phyloP scores from a whole-genome alignment of 768 basidiomycete genomes.

The Lactarius psammicola region DNA sequence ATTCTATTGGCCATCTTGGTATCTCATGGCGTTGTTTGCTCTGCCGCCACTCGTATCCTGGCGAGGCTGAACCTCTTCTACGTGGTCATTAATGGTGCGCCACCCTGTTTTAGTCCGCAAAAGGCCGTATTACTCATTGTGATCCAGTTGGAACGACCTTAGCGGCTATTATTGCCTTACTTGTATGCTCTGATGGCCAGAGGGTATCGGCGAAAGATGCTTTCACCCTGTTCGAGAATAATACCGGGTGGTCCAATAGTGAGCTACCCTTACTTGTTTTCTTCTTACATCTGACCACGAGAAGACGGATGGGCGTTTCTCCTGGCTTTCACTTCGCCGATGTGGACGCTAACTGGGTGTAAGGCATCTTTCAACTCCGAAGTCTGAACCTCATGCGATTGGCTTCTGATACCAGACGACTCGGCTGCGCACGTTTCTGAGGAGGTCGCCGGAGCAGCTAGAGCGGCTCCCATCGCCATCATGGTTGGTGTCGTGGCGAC shows the following conservation, averaged over 20 bases:
- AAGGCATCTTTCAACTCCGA: constrained; percentile 30
- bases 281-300: neutral
- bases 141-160: constrained; percentile 59
- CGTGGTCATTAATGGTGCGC: constrained; percentile 60
- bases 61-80: constrained; percentile 72
- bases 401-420: constrained; percentile 48
- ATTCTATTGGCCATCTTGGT: constrained; percentile 64
- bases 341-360: constrained; percentile 83
- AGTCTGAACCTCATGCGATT: constrained; percentile 5
- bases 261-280: constrained; percentile 28
- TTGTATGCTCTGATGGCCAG: constrained; percentile 53
- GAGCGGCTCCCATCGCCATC: constrained; percentile 68
- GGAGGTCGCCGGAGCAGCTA: constrained; percentile 62
- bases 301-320: constrained; percentile 75
- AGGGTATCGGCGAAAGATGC: constrained; percentile 64
- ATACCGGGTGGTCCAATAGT: constrained; percentile 66
- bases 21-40: constrained; percentile 68
- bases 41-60: constrained; percentile 61
- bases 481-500: constrained; percentile 60
- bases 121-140: neutral
- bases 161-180: constrained; percentile 58
- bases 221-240: constrained; percentile 68
- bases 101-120: constrained; percentile 2
- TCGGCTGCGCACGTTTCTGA: constrained; percentile 76
- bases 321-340: constrained; percentile 67